Evolutionary conservation across 306 rosid genomes (phyloP).

Genomic region (Mucuna pruriens): DNA sequence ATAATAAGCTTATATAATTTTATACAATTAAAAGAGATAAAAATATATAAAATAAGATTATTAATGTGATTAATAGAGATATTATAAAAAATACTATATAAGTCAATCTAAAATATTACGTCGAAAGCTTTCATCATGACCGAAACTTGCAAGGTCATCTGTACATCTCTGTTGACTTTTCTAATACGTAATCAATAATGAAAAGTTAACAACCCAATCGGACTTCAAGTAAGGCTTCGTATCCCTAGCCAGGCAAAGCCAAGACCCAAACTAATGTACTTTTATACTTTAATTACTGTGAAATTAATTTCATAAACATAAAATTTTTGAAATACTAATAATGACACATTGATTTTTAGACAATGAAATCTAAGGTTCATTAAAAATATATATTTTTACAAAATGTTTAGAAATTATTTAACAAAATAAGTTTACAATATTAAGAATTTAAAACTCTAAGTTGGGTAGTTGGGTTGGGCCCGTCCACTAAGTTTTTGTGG

Average conservation of each 20-base stretch:
- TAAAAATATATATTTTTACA: neutral
- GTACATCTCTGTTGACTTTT: neutral
- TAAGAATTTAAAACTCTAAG: neutral
- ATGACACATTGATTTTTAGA: neutral
- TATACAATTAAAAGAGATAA: too few relatives aligned
- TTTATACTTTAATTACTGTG: neutral
- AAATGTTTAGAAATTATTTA: neutral
- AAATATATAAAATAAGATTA: too few relatives aligned
- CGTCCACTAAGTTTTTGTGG: neutral
- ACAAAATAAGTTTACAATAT: neutral
- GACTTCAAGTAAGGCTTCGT: too few relatives aligned
- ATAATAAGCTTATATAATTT: too few relatives aligned
- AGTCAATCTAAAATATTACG: neutral
- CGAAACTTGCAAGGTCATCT: neutral
- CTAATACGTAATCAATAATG: neutral
- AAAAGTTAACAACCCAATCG: neutral
- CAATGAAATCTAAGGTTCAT: neutral
- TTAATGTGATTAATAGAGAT: too few relatives aligned
- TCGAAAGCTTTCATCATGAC: too few relatives aligned
- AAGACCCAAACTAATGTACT: neutral
- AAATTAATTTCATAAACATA: neutral
- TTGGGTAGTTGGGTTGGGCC: constrained; percentile 27
- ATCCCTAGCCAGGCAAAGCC: neutral
- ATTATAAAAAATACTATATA: too few relatives aligned
- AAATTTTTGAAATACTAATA: neutral